Conservation (phyloP, 768 basidiomycete species). For the Tylopilus vinaceipallidus region DNA sequence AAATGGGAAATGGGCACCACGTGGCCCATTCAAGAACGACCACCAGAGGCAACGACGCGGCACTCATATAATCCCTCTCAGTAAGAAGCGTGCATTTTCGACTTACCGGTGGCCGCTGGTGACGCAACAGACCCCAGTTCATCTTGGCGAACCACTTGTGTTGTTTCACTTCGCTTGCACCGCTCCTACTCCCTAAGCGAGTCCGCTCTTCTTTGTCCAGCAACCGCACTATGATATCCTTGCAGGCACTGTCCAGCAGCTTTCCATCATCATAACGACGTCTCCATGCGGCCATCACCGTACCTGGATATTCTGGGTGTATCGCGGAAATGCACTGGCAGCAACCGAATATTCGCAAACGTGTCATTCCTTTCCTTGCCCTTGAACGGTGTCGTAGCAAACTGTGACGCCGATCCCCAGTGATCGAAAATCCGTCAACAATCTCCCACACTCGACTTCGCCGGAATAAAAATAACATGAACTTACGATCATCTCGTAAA, state of each 20-base stretch:
- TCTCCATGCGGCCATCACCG: slow-evolving; percentile 28
- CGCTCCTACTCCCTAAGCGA: slow-evolving; percentile 86
- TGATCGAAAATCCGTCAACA: slow-evolving; percentile 33
- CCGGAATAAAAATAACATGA: slow-evolving; percentile 28
- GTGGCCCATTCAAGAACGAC: slow-evolving; percentile 2
- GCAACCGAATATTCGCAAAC: slow-evolving; percentile 90
- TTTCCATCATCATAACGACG: slow-evolving; percentile 9
- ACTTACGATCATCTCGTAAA: slow-evolving; percentile 98
- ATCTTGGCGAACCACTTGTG: slow-evolving; percentile 98
- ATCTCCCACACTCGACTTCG: slow-evolving; percentile 20
- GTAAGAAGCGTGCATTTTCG: background rate
- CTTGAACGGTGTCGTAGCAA: slow-evolving; percentile 98
- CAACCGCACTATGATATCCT: slow-evolving; percentile 82
- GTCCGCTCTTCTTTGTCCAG: slow-evolving; percentile 90
- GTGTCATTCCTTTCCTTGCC: slow-evolving; percentile 92
- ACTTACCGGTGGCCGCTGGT: slow-evolving; percentile 89
- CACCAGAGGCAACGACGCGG: background rate
- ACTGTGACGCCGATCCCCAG: slow-evolving; percentile 48
- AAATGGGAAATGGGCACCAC: slow-evolving; percentile 12
- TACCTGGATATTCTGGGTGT: slow-evolving; percentile 73
- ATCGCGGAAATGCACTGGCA: slow-evolving; percentile 86
- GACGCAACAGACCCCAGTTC: slow-evolving; percentile 94
- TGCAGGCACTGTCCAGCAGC: slow-evolving; percentile 61
- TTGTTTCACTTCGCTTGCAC: slow-evolving; percentile 97
- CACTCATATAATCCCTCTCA: background rate